Conservation (phyloP, 305 asterid genomes). For the Solanum chacoense region DNA sequence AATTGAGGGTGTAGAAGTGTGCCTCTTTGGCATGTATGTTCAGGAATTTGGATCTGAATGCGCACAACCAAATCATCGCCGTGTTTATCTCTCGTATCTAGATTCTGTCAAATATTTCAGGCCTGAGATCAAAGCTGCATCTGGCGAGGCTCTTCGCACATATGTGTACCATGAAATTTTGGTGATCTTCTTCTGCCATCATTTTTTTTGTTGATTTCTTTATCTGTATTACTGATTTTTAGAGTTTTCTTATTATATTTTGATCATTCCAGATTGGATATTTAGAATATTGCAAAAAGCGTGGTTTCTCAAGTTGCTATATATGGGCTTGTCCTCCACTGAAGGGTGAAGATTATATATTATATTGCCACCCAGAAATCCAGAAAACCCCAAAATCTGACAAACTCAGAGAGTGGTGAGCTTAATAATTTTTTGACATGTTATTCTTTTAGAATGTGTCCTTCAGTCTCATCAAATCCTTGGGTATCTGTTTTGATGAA, state of each 20-base stretch:
- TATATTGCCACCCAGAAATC: conserved; percentile 98
- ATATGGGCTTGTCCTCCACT: conserved; percentile 98
- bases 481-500: neutral
- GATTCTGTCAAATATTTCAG: conserved; percentile 98
- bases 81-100: conserved; percentile 92
- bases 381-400: conserved; percentile 98
- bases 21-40: conserved; percentile 97
- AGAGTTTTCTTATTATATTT: neutral
- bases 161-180: conserved; percentile 95
- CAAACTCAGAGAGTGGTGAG: conserved; percentile 97
- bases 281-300: conserved; percentile 81
- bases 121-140: conserved; percentile 83
- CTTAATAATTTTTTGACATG: conserved; percentile 1
- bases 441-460: neutral
- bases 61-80: conserved; percentile 91
- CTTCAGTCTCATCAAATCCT: neutral
- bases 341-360: conserved; percentile 93
- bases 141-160: conserved; percentile 97
- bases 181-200: conserved; percentile 30
- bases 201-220: neutral
- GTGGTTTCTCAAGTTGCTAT: conserved; percentile 95
- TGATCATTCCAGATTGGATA: conserved; percentile 64
- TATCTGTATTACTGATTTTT: neutral
- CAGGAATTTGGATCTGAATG: conserved; percentile 99
- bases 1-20: conserved; percentile 97